Percentiles rank a stretch among this genome's conserved stretches.
Evolutionary conservation across 2,329 filamentous ascomycete genomes (phyloP).

Genomic region (Penicillium sp.): DNA sequence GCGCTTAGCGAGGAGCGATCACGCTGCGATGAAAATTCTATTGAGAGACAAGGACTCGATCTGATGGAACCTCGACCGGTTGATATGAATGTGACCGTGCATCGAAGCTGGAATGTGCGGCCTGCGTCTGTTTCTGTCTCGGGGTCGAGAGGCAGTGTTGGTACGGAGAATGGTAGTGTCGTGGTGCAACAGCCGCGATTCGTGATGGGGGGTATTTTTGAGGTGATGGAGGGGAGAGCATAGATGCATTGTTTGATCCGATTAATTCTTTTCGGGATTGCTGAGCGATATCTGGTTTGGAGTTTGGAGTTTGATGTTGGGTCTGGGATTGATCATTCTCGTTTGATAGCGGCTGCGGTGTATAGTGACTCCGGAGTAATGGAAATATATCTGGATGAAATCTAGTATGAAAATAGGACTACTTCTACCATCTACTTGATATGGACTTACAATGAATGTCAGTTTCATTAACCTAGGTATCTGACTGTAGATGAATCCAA

Average conservation of each 20-base stretch:
- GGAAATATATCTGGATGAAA: background rate
- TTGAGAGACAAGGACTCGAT: slow-evolving; percentile 39
- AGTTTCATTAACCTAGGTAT: too few species aligned
- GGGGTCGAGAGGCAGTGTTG: background rate
- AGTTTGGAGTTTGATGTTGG: too few species aligned
- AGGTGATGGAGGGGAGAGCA: slow-evolving; percentile 42
- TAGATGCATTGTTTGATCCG: slow-evolving; percentile 13
- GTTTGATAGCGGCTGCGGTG: too few species aligned
- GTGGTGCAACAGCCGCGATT: slow-evolving; percentile 29
- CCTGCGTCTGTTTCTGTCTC: background rate
- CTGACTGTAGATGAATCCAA: too few species aligned
- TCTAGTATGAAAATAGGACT: too few species aligned
- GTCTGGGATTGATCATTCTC: too few species aligned
- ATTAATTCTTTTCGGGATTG: background rate
- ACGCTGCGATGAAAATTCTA: slow-evolving; percentile 34
- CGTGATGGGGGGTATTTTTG: slow-evolving; percentile 45
- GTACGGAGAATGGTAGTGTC: slow-evolving; percentile 5
- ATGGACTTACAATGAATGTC: too few species aligned
- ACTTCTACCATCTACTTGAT: too few species aligned
- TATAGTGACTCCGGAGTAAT: background rate
- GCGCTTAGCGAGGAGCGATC: slow-evolving; percentile 41
- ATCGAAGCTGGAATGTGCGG: slow-evolving; percentile 9
- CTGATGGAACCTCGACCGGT: slow-evolving; percentile 44
- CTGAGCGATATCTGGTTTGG: background rate
- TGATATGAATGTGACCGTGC: slow-evolving; percentile 20